A percentile compares a stretch with the other conserved stretches of the same genome.
Evolutionary conservation across 2,329 filamentous ascomycete genomes (phyloP).

Genomic region (Penicillium sp.): DNA sequence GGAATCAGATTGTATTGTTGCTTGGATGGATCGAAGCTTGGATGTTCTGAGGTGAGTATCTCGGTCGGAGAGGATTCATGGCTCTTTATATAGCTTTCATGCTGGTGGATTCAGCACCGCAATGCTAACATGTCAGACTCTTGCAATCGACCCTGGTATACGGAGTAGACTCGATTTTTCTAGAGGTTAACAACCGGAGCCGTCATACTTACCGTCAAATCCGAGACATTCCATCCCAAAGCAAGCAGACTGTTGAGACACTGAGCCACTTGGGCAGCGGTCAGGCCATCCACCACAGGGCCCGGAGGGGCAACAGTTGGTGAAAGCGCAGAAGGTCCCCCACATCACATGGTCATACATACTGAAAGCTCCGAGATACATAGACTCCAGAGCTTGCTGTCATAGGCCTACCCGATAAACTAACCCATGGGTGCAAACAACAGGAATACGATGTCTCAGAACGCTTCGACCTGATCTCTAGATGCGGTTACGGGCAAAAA

Average conservation of each 20-base stretch:
- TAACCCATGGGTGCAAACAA: background rate
- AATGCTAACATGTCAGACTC: background rate
- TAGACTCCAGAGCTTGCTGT: background rate
- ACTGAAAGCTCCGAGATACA: background rate
- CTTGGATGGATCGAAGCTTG: background rate
- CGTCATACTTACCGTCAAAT: background rate
- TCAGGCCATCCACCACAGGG: slow-evolving; percentile 10
- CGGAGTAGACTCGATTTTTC: background rate
- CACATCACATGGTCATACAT: background rate
- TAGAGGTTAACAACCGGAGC: background rate
- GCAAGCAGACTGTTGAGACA: background rate
- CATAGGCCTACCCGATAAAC: background rate
- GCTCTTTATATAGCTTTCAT: slow-evolving; percentile 11
- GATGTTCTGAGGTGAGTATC: background rate
- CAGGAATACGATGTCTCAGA: slow-evolving; percentile 16
- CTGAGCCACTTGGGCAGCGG: background rate
- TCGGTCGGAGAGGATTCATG: background rate
- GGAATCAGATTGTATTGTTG: slow-evolving; percentile 4
- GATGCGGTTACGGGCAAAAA: background rate
- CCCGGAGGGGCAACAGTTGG: background rate
- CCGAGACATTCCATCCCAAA: slow-evolving; percentile 8
- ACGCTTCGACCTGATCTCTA: slow-evolving; percentile 5
- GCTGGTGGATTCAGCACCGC: background rate
- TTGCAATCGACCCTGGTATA: background rate
- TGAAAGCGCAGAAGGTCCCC: slow-evolving; percentile 1